Percentiles rank a stretch among this genome's conserved stretches.
Evolutionary conservation across 805 yeast species (phyloP).

Genomic region (Candida adriatica): DNA sequence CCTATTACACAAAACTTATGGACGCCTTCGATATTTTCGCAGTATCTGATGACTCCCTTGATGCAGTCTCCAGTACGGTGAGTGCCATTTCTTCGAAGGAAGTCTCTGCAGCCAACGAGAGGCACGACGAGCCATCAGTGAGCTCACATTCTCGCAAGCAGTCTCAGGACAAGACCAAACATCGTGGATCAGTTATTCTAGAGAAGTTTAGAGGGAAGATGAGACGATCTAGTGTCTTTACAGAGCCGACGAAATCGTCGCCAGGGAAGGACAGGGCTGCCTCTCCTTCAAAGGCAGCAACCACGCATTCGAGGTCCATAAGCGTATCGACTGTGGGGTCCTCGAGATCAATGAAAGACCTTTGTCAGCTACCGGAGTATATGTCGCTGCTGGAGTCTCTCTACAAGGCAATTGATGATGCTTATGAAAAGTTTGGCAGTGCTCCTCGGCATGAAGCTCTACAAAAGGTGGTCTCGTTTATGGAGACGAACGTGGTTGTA

Average conservation of each 20-base stretch:
- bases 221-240: slow-evolving; percentile 6
- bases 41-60: not conserved
- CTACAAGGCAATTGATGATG: slow-evolving; percentile 1
- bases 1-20: slow-evolving; percentile 20
- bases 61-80: no score
- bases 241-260: slow-evolving; percentile 2
- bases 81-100: slow-evolving; percentile 2
- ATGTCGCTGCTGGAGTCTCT: slow-evolving; percentile 5
- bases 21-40: slow-evolving; percentile 21
- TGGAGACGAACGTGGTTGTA: slow-evolving; percentile 10
- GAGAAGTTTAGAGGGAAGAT: slow-evolving; percentile 8
- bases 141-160: slow-evolving; percentile 1
- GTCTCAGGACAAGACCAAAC: slow-evolving; percentile 1
- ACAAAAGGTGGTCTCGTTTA: slow-evolving; percentile 5
- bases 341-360: slow-evolving; percentile 9
- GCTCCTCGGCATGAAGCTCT: slow-evolving; percentile 1
- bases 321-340: slow-evolving; percentile 7
- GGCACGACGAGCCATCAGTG: slow-evolving; percentile 2
- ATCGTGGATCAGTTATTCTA: slow-evolving; percentile 3
- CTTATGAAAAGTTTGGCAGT: slow-evolving; percentile 3
- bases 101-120: slow-evolving; percentile 1
- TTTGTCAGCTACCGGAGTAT: slow-evolving; percentile 8
- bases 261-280: not conserved
- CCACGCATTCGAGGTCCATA: slow-evolving; percentile 4
- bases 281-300: not conserved